These are phyloP conservation scores for Gracilaria gracilis DNA, from an alignment of 23 red algal genomes.

Conservation along the genomic window DNA sequence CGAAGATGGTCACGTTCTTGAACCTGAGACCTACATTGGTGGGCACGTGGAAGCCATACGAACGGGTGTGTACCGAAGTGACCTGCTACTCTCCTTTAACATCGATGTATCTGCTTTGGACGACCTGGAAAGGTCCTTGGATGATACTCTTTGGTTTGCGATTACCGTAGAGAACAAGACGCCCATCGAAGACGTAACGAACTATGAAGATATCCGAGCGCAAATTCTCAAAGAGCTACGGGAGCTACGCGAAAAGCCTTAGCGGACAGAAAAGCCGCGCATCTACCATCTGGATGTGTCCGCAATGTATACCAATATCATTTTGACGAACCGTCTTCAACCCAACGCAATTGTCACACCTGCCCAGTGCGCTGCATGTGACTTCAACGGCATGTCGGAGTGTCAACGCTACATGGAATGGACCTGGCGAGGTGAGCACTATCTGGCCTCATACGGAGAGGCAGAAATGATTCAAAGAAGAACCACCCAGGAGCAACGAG, in stretches of 20 bases:
- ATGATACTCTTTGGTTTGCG: slow-evolving; percentile 75
- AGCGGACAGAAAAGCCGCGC: slow-evolving; percentile 70
- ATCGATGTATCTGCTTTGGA: slow-evolving; percentile 76
- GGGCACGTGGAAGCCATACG: slow-evolving; percentile 96
- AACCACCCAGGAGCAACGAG: slow-evolving; percentile 56
- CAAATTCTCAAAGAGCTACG: slow-evolving; percentile 60
- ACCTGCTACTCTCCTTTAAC: slow-evolving; percentile 73
- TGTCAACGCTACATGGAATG: slow-evolving; percentile 91
- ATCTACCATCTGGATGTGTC: slow-evolving; percentile 98
- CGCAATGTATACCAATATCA: slow-evolving; percentile 99
- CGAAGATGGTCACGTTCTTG: slow-evolving; percentile 87
- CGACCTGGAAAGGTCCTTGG: slow-evolving; percentile 71
- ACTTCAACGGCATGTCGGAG: slow-evolving; percentile 89
- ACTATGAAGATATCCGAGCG: slow-evolving; percentile 82
- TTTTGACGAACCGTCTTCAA: slow-evolving; percentile 97
- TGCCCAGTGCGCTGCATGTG: slow-evolving; percentile 86
- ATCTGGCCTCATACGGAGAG: slow-evolving; percentile 90
- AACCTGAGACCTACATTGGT: slow-evolving; percentile 98
- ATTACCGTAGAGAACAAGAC: slow-evolving; percentile 72
- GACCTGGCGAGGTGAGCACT: slow-evolving; percentile 96
- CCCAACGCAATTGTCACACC: slow-evolving; percentile 91
- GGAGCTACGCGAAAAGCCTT: slow-evolving; percentile 52
- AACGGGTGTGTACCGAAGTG: slow-evolving; percentile 92
- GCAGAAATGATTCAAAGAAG: slow-evolving; percentile 79
- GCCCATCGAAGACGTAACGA: slow-evolving; percentile 64